Evolutionary conservation across 2,329 filamentous ascomycete species (phyloP).

Genomic region (Boeremia exigua): DNA sequence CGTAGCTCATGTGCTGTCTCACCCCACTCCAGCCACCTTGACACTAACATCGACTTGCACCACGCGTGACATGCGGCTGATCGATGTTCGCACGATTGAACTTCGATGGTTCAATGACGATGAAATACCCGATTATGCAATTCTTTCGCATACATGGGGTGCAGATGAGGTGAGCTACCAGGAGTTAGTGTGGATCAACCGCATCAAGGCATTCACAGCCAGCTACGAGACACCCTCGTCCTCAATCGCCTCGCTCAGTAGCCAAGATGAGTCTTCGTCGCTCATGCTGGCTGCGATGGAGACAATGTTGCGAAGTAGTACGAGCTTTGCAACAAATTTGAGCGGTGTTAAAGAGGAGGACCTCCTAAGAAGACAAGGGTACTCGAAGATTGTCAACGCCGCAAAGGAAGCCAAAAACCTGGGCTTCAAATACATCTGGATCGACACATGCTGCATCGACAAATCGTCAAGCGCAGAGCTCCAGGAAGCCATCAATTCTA

Average conservation of each 20-base stretch:
- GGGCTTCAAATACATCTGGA: constrained; percentile 26
- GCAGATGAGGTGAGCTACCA: constrained; percentile 26
- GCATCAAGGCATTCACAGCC: constrained; percentile 17
- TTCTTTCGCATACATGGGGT: constrained; percentile 32
- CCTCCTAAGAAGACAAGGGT: constrained; percentile 20
- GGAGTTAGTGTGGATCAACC: constrained; percentile 22
- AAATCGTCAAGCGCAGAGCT: constrained; percentile 28
- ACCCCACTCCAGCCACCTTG: not conserved
- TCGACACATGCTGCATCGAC: constrained; percentile 33
- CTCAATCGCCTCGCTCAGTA: constrained; percentile 1
- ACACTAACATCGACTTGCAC: not conserved
- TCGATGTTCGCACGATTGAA: constrained; percentile 32
- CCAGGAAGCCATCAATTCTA: constrained; percentile 32
- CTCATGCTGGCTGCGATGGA: constrained; percentile 22
- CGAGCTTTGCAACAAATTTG: constrained; percentile 13
- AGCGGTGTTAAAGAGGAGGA: constrained; percentile 18
- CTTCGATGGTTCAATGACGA: constrained; percentile 30
- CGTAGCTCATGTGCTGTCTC: not conserved
- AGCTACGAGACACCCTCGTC: constrained; percentile 8
- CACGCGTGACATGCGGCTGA: constrained; percentile 32
- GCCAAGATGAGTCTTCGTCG: constrained; percentile 5
- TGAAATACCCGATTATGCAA: constrained; percentile 26
- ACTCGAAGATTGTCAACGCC: constrained; percentile 23
- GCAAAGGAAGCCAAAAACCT: constrained; percentile 16
- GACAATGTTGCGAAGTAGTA: constrained; percentile 18